A percentile compares a stretch with the other conserved stretches of the same genome.
Conservation (phyloP, 495 filamentous ascomycete genomes). For the Beverwykella pulmonaria region DNA sequence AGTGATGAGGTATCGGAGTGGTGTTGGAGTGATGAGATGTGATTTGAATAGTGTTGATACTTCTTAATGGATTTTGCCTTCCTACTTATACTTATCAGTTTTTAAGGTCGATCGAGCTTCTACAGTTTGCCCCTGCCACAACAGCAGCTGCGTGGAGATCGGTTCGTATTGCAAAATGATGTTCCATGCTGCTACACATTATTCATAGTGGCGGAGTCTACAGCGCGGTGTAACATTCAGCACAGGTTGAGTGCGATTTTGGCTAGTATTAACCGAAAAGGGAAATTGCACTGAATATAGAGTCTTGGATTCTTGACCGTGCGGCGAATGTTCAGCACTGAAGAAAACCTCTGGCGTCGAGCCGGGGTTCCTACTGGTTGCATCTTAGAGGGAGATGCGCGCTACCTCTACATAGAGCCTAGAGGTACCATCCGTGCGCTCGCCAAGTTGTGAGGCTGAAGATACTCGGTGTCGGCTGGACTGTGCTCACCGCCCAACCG, state of each 20-base stretch:
- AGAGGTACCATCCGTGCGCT: no score
- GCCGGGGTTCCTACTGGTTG: no score
- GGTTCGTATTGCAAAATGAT: constrained; percentile 6
- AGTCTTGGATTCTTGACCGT: neutral
- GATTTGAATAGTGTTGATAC: neutral
- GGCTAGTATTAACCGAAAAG: neutral
- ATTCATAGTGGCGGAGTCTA: neutral
- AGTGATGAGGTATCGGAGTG: no score
- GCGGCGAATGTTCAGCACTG: no score
- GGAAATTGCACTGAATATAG: neutral
- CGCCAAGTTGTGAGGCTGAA: no score
- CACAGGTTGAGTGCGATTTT: neutral
- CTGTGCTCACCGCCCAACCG: no score
- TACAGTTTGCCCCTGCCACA: neutral
- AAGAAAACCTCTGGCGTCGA: no score
- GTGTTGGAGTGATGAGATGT: no score
- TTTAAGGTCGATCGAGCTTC: neutral
- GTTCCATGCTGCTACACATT: neutral
- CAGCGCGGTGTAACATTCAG: neutral
- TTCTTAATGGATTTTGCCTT: neutral
- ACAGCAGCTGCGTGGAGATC: neutral
- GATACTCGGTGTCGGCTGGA: no score
- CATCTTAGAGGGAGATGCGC: no score
- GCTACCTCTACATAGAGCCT: no score
- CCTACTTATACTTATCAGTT: neutral